These are phyloP conservation scores for Penicillium sclerotigenum DNA, from an alignment of 2,329 filamentous ascomycete genomes.

Conservation along the genomic window DNA sequence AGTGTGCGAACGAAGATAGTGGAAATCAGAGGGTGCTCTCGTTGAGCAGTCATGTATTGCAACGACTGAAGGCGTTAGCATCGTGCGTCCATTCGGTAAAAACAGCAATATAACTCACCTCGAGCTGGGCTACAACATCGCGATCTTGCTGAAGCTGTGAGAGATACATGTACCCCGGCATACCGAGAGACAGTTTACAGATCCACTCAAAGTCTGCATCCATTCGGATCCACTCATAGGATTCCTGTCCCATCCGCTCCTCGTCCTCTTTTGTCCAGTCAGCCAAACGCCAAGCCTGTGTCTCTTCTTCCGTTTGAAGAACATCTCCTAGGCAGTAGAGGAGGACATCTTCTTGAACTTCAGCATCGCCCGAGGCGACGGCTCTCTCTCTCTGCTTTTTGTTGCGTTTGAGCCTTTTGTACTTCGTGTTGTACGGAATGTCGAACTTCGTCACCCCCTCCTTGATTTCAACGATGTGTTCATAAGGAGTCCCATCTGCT, in stretches of 20 bases:
- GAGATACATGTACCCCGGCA: slow-evolving; percentile 96
- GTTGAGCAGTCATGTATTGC: slow-evolving; percentile 66
- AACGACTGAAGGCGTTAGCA: slow-evolving; percentile 52
- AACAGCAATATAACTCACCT: slow-evolving; percentile 40
- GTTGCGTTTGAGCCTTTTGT: slow-evolving; percentile 91
- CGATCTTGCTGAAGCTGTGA: slow-evolving; percentile 96
- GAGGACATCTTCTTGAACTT: slow-evolving; percentile 73
- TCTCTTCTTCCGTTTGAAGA: slow-evolving; percentile 76
- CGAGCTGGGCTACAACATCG: slow-evolving; percentile 83
- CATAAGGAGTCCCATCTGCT: slow-evolving; percentile 95
- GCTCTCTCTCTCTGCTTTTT: slow-evolving; percentile 76
- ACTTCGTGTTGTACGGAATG: slow-evolving; percentile 98
- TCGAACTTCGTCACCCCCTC: slow-evolving; percentile 82
- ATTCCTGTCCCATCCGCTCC: slow-evolving; percentile 87
- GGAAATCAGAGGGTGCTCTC: slow-evolving; percentile 75
- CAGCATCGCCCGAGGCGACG: slow-evolving; percentile 61
- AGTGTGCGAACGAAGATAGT: slow-evolving; percentile 86
- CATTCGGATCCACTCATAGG: slow-evolving; percentile 97
- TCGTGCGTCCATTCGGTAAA: not conserved
- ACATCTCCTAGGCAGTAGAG: slow-evolving; percentile 92
- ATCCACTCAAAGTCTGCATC: slow-evolving; percentile 99
- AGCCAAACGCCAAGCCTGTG: slow-evolving; percentile 74
- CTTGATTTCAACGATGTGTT: slow-evolving; percentile 94
- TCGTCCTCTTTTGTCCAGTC: slow-evolving; percentile 92
- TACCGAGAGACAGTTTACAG: slow-evolving; percentile 74